These are phyloP conservation scores for Linnemannia exigua DNA, from an alignment of 192 early-diverging fungal genomes.

Conservation along the genomic window DNA sequence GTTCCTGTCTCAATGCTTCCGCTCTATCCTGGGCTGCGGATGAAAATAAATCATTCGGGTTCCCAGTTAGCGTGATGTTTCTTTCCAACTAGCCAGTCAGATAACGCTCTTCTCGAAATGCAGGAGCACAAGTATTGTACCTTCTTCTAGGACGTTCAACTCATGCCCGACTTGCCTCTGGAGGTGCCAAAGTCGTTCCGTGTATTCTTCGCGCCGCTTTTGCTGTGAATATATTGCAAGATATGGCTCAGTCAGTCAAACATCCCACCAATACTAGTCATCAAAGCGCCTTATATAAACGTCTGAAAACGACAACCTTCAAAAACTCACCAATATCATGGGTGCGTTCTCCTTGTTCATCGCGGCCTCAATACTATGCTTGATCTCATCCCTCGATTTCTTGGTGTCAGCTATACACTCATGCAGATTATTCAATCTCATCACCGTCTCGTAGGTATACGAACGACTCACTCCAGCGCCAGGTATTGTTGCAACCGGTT, in stretches of 20 bases:
- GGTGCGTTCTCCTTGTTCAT: conserved; percentile 55
- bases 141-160: conserved; percentile 54
- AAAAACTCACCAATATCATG: conserved; percentile 36
- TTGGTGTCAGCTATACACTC: conserved; percentile 60
- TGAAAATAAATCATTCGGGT: background rate
- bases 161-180: conserved; percentile 59
- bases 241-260: background rate
- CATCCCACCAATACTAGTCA: background rate
- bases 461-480: conserved; percentile 55
- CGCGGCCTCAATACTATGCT: conserved; percentile 55
- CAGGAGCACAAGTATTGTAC: background rate
- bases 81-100: no score
- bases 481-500: background rate
- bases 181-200: conserved; percentile 50
- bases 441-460: conserved; percentile 66
- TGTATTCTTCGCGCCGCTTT: conserved; percentile 53
- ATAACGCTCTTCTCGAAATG: background rate
- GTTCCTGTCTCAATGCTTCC: conserved; percentile 35
- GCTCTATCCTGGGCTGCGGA: conserved; percentile 50
- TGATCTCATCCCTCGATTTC: conserved; percentile 59
- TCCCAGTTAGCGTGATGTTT: background rate
- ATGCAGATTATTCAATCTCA: conserved; percentile 61
- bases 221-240: conserved; percentile 26
- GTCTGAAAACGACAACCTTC: background rate
- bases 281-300: background rate